Percentiles rank a stretch among this genome's conserved stretches.
phyloP scores from a whole-genome alignment of 805 yeast genomes.

The Blastobotrys terrestris region DNA sequence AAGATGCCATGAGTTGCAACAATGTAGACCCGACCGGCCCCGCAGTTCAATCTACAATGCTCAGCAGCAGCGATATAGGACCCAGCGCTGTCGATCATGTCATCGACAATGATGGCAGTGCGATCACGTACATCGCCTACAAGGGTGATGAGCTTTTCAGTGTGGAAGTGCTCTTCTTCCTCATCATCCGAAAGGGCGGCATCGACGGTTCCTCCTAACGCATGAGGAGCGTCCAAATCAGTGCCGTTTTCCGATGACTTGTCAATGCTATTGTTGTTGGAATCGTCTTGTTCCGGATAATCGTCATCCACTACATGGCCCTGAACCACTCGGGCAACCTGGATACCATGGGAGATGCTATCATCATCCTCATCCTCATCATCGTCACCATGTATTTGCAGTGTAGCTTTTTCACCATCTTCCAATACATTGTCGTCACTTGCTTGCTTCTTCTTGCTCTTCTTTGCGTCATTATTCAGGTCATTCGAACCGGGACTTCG shows the following conservation, averaged over 20 bases:
- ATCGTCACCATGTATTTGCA: no score
- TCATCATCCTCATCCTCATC: slow-evolving; percentile 23
- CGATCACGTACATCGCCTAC: slow-evolving; percentile 93
- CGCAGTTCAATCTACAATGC: slow-evolving; percentile 91
- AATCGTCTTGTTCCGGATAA: slow-evolving; percentile 35
- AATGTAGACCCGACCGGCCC: slow-evolving; percentile 84
- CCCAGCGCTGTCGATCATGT: slow-evolving; percentile 93
- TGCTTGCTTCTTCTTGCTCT: neutral
- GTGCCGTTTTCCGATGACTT: slow-evolving; percentile 27
- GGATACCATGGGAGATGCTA: slow-evolving; percentile 41
- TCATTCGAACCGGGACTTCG: neutral
- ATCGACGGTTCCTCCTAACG: slow-evolving; percentile 76
- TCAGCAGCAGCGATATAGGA: slow-evolving; percentile 97
- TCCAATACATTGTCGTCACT: no score
- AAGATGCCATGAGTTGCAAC: slow-evolving; percentile 96
- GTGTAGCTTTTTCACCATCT: no score
- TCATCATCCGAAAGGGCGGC: slow-evolving; percentile 69
- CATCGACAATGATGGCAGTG: slow-evolving; percentile 92
- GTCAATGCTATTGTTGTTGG: slow-evolving; percentile 27
- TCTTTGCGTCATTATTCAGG: neutral
- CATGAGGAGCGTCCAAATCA: slow-evolving; percentile 37
- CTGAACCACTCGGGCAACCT: slow-evolving; percentile 91
- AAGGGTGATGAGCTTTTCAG: slow-evolving; percentile 85
- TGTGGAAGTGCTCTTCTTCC: slow-evolving; percentile 65
- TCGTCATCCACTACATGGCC: slow-evolving; percentile 97